These are phyloP conservation scores for Creolimax fragrantissima DNA, from an alignment of 78 protist species.

Conservation along the genomic window DNA sequence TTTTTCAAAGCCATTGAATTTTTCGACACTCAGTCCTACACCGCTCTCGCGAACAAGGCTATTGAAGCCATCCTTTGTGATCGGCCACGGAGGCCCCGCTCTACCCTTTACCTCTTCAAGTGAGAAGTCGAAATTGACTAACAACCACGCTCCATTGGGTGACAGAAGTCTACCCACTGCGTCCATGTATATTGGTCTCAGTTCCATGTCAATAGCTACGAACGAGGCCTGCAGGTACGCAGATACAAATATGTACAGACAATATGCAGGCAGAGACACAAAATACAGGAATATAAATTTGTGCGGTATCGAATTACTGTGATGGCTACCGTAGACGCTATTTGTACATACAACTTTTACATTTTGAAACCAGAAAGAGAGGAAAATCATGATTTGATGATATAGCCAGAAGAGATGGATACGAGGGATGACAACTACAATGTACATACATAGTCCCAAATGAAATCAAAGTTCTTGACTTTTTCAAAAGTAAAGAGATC, in stretches of 20 bases:
- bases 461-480: not conserved
- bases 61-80: not conserved
- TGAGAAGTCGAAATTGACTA: not conserved
- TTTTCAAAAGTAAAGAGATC: not conserved
- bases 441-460: not conserved
- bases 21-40: not conserved
- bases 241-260: not conserved
- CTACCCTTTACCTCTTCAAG: not conserved
- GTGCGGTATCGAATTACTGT: too few species aligned
- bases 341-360: too few species aligned
- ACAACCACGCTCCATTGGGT: not conserved
- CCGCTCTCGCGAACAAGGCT: not conserved
- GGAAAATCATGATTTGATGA: too few species aligned
- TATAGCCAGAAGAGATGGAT: too few species aligned
- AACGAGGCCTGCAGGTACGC: not conserved
- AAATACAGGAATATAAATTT: too few species aligned
- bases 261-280: too few species aligned
- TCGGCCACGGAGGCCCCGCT: slow-evolving; percentile 1
- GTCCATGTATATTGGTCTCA: not conserved
- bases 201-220: not conserved
- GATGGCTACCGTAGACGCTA: too few species aligned
- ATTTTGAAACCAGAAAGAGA: too few species aligned
- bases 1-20: not conserved
- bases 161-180: not conserved
- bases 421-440: too few species aligned